Percentiles rank a stretch among this genome's conserved stretches.
Evolutionary conservation across 73 alveolate species (phyloP).

Genomic region (Uronychia binucleata): DNA sequence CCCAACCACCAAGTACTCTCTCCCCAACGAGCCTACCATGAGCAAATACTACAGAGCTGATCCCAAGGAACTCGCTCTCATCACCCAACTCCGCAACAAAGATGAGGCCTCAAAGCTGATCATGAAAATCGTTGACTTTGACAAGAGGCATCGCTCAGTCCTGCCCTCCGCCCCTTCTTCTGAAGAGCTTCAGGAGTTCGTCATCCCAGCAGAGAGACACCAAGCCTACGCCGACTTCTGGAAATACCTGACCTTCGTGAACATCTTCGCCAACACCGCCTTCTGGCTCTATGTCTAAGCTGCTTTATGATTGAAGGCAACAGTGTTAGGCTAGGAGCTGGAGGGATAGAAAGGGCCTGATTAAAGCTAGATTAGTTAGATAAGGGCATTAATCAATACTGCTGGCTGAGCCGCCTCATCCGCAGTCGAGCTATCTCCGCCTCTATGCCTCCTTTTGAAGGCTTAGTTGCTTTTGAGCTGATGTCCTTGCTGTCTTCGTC

Average conservation of each 20-base stretch:
- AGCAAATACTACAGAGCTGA: slow-evolving; percentile 30
- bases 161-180: slow-evolving; percentile 44
- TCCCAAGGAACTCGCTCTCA: slow-evolving; percentile 43
- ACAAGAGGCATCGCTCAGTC: slow-evolving; percentile 17
- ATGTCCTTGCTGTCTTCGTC: not conserved
- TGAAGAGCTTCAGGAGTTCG: slow-evolving; percentile 22
- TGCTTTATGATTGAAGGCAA: not conserved
- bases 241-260: slow-evolving; percentile 43
- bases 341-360: not conserved
- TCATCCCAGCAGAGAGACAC: slow-evolving; percentile 48
- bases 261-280: slow-evolving; percentile 53
- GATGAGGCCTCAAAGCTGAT: slow-evolving; percentile 48
- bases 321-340: not conserved
- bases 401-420: not conserved
- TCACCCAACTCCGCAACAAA: slow-evolving; percentile 22
- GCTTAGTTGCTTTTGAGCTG: too few relatives aligned
- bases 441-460: not conserved
- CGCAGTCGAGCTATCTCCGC: not conserved
- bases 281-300: slow-evolving; percentile 63
- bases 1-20: slow-evolving; percentile 27
- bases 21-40: slow-evolving; percentile 36
- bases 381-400: not conserved
- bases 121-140: slow-evolving; percentile 21
- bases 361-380: not conserved
- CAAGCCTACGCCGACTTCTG: slow-evolving; percentile 49